These are phyloP conservation scores for Plasmodium coatneyi DNA, from an alignment of 169 alveolate species.

Conservation along the genomic window DNA sequence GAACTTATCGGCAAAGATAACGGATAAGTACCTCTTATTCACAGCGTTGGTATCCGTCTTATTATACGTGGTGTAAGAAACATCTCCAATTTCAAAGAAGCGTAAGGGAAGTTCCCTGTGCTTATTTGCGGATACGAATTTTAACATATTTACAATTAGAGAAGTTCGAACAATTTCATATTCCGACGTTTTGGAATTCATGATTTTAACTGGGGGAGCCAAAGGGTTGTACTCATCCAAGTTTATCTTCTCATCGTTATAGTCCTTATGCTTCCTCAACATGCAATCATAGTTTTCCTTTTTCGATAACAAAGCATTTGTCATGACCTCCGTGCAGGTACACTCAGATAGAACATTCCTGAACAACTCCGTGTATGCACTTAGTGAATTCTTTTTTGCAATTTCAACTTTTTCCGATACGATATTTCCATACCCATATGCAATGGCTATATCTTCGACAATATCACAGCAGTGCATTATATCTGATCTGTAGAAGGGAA, in stretches of 20 bases:
- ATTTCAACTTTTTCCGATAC: constrained; percentile 27
- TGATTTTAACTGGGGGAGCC: constrained; percentile 89
- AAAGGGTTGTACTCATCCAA: constrained; percentile 31
- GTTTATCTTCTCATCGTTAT: constrained; percentile 66
- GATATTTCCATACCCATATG: constrained; percentile 94
- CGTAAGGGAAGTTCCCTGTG: constrained; percentile 92
- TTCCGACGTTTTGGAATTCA: constrained; percentile 93
- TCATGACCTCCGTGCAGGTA: constrained; percentile 81
- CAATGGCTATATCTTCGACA: constrained; percentile 97
- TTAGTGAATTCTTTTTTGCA: constrained; percentile 46
- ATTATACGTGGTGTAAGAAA: constrained; percentile 83
- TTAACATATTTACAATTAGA: constrained; percentile 94
- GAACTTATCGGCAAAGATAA: constrained; percentile 84
- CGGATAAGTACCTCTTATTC: constrained; percentile 88
- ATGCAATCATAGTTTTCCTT: constrained; percentile 74
- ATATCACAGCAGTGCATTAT: constrained; percentile 96
- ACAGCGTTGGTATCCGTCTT: constrained; percentile 86
- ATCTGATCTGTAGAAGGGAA: constrained; percentile 94
- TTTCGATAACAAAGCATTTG: constrained; percentile 80
- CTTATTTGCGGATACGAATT: constrained; percentile 90
- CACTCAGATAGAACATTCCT: constrained; percentile 77
- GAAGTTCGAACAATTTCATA: constrained; percentile 94
- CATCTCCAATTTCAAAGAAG: constrained; percentile 94
- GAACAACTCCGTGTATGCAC: constrained; percentile 35
- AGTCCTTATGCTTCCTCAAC: constrained; percentile 62